A percentile compares a stretch with the other conserved stretches of the same genome.
Conservation (phyloP, 768 basidiomycete genomes). For the Podaxis mareebaensis region DNA sequence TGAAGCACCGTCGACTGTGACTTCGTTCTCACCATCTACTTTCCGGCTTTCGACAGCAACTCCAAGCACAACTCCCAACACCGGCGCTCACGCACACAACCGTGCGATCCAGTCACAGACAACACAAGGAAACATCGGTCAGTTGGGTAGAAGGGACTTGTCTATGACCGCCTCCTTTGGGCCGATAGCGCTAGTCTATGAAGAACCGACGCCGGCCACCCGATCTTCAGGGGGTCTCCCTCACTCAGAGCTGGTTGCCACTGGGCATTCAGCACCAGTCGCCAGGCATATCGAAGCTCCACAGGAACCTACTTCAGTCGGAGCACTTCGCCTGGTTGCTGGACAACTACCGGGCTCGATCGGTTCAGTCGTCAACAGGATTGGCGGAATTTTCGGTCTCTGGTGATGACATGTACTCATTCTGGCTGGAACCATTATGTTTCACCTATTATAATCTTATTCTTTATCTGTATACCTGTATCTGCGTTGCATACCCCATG, state of each 20-base stretch:
- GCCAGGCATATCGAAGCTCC: background rate
- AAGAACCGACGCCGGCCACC: background rate
- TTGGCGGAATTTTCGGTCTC: background rate
- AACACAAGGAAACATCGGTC: background rate
- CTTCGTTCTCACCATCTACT: background rate
- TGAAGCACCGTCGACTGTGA: background rate
- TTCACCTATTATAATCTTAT: background rate
- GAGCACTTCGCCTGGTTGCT: conserved; percentile 1
- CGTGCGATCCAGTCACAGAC: background rate
- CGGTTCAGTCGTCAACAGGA: background rate
- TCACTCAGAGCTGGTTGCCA: background rate
- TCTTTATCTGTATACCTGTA: background rate
- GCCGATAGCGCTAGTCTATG: background rate
- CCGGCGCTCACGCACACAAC: background rate
- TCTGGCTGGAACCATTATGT: background rate
- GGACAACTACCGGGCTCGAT: conserved; percentile 3
- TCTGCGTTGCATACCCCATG: no score
- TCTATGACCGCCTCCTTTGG: background rate
- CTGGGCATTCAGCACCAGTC: background rate
- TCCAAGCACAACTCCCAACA: background rate
- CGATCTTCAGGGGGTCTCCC: background rate
- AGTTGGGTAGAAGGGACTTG: background rate
- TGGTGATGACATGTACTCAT: background rate
- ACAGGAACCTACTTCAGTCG: background rate
- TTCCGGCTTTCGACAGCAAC: background rate